Percentiles rank a stretch among this genome's conserved stretches.
phyloP scores from a whole-genome alignment of 2,329 filamentous ascomycete genomes.

The Fusarium xyrophilum region DNA sequence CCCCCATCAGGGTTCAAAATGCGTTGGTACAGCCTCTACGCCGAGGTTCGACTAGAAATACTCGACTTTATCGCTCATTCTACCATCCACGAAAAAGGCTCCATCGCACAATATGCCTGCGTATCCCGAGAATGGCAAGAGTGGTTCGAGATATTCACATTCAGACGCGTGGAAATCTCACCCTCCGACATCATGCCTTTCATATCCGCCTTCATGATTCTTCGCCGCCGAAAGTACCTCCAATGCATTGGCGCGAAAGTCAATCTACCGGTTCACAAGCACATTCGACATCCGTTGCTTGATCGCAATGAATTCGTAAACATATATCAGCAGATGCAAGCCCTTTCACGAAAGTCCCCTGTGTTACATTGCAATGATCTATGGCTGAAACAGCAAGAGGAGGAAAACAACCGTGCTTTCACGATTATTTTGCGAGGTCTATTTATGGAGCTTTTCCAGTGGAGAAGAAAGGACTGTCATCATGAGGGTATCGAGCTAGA shows the following conservation, averaged over 20 bases:
- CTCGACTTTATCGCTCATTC: not conserved
- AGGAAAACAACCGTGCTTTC: not conserved
- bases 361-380: too few relatives aligned
- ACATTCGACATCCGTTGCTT: not conserved
- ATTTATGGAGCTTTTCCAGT: not conserved
- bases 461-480: not conserved
- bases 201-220: not conserved
- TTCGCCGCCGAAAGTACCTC: not conserved
- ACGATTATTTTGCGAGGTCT: not conserved
- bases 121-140: not conserved
- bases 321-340: not conserved
- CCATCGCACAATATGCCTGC: not conserved
- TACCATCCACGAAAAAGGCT: not conserved
- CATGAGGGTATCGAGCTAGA: not conserved
- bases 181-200: not conserved
- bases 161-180: not conserved
- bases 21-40: not conserved
- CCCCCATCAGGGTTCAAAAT: accelerated
- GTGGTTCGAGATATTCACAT: not conserved
- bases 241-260: not conserved
- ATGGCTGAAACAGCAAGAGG: not conserved
- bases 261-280: not conserved
- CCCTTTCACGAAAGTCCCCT: accelerated
- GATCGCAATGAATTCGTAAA: accelerated
- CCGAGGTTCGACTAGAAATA: not conserved